A percentile compares a stretch with the other conserved stretches of the same genome.
Conservation (phyloP, 2,329 filamentous ascomycete species). For the Albophoma yamanashiensis region DNA sequence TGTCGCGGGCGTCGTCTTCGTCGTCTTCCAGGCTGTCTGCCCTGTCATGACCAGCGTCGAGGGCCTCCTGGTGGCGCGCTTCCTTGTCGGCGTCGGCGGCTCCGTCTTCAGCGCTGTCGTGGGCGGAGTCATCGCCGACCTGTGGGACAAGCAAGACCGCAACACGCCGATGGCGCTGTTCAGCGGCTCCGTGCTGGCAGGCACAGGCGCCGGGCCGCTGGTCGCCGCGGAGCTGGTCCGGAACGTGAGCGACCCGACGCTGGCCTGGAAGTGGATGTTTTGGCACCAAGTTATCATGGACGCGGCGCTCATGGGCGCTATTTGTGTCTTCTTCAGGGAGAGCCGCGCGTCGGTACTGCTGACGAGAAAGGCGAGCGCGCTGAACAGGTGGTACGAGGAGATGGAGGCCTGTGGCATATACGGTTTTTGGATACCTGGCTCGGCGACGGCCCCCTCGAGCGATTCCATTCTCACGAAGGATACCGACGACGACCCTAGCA, state of each 20-base stretch:
- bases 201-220: conserved; percentile 70
- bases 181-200: conserved; percentile 65
- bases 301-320: conserved; percentile 45
- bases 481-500: not conserved
- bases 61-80: conserved; percentile 65
- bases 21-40: conserved; percentile 60
- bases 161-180: conserved; percentile 90
- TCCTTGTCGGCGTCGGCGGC: conserved; percentile 67
- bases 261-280: conserved; percentile 78
- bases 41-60: conserved; percentile 58
- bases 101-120: conserved; percentile 81
- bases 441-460: conserved; percentile 11
- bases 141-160: conserved; percentile 67
- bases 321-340: conserved; percentile 67
- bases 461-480: not conserved
- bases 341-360: conserved; percentile 74
- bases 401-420: conserved; percentile 55
- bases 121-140: conserved; percentile 81
- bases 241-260: conserved; percentile 31
- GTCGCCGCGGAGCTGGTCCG: conserved; percentile 59
- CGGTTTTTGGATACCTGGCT: conserved; percentile 29
- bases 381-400: conserved; percentile 73
- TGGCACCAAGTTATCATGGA: conserved; percentile 72
- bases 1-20: conserved; percentile 59
- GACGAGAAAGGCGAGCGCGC: conserved; percentile 56